Base-by-base conservation (phyloP, 2,329 filamentous ascomycete genomes). In the Verruconis gallopava region DNA sequence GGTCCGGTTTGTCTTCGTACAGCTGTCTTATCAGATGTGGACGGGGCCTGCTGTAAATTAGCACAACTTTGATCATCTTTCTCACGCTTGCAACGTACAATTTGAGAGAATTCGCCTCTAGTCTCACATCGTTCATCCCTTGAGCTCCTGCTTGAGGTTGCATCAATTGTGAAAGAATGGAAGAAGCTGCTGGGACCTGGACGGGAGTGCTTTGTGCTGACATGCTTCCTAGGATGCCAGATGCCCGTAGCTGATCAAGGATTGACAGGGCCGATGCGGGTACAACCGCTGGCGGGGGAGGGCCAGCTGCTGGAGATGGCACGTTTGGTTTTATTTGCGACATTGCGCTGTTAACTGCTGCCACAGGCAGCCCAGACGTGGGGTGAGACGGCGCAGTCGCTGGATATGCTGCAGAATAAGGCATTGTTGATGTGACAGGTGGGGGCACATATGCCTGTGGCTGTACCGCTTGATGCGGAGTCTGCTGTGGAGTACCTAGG, bases 1-100 rank as follows among this genome's bases (percentile, higher is more conserved):
- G 83, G 45, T 86, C 83, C 0, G 89, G 84, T 30, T 85, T 75
- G 15, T 80, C 76, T 46, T 89, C 84, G 55, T 93, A 89, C 5
- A 96, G 72, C 14, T 69, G 70, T 14, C 76, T 68, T 5, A 94
- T 69, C 12, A 94, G 67, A 49, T 85, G 73, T 12, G 81, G 79
- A 13, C 84, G 82, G 48, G 79, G 80, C 52, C 81, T 85, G 13
- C 2, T 30, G 11, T 30, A 11, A 11, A 30, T 30, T 11, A 30
- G 25, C 25, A 30, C 14, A 30, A 11, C n/a, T n/a, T n/a, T n/a
- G n/a, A n/a, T n/a, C n/a, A n/a, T n/a, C n/a, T n/a, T n/a, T n/a
- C n/a, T n/a, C n/a, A n/a, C n/a, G n/a, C n/a, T n/a, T 28, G 33
- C 13, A 22, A 43, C 41, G 9, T 38, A 43, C 38, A 45, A 42